phyloP scores from a whole-genome alignment of 495 filamentous ascomycete species.

The Trichodelitschia bisporula region DNA sequence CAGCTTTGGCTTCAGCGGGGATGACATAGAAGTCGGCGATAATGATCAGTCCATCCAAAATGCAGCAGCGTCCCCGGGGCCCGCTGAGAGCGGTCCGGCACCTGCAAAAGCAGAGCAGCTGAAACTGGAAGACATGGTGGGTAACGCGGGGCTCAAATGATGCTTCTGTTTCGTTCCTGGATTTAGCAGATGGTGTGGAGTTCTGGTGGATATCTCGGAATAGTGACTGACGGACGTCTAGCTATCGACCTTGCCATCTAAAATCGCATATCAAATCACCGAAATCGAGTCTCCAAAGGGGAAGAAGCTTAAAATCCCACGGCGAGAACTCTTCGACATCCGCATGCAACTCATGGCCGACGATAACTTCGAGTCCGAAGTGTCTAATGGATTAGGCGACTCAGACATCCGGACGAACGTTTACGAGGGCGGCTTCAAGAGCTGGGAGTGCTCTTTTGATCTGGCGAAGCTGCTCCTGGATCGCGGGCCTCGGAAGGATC shows the following conservation, averaged over 20 bases:
- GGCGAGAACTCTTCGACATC: slow-evolving; percentile 82
- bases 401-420: slow-evolving; percentile 73
- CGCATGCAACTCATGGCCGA: slow-evolving; percentile 82
- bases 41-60: no score
- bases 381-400: slow-evolving; percentile 33
- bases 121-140: slow-evolving; percentile 2
- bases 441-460: slow-evolving; percentile 89
- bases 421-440: slow-evolving; percentile 98
- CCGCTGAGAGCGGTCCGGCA: slow-evolving; percentile 7
- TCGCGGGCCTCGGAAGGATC: slow-evolving; percentile 14
- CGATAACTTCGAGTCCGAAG: slow-evolving; percentile 16
- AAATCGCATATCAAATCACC: slow-evolving; percentile 47
- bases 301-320: slow-evolving; percentile 33
- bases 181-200: background rate
- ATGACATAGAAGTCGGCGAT: slow-evolving; percentile 50
- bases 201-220: slow-evolving; percentile 2
- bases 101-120: background rate
- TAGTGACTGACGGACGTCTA: slow-evolving; percentile 8
- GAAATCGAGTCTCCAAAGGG: slow-evolving; percentile 23
- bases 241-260: slow-evolving; percentile 47
- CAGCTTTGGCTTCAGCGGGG: slow-evolving; percentile 60
- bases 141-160: slow-evolving; percentile 8
- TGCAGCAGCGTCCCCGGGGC: no score
- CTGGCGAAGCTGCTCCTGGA: slow-evolving; percentile 42
- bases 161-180: slow-evolving; percentile 5